Percentiles rank a stretch among this genome's conserved stretches.
These are phyloP conservation scores for Excoecaria agallocha DNA, from an alignment of 345 rosid genomes.

Conservation along the genomic window DNA sequence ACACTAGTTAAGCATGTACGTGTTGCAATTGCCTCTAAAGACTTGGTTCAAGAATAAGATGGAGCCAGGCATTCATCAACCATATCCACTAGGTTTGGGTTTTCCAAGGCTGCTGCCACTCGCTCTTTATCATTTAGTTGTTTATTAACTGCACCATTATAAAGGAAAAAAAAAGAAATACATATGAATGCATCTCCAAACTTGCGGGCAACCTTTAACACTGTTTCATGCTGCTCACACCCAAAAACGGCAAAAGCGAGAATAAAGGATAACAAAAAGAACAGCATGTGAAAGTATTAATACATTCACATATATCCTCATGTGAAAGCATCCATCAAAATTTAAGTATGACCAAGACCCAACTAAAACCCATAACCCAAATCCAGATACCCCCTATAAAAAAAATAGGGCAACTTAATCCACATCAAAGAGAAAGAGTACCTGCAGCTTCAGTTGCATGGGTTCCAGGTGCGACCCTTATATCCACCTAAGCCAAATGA, in stretches of 20 bases:
- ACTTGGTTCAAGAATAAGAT: conserved; percentile 41
- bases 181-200: not conserved
- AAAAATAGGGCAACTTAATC: not conserved
- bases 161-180: not conserved
- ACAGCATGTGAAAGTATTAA: too few species aligned
- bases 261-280: not conserved
- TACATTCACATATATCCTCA: too few species aligned
- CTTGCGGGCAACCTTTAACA: not conserved
- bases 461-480: conserved; percentile 89
- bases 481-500: conserved; percentile 59
- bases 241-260: not conserved
- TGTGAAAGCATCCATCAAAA: too few species aligned
- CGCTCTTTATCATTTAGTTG: conserved; percentile 93
- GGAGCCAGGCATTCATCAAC: conserved; percentile 83
- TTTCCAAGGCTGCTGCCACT: conserved; percentile 91
- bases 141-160: conserved; percentile 65
- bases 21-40: not conserved
- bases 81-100: conserved; percentile 84
- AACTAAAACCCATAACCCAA: too few species aligned
- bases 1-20: not conserved
- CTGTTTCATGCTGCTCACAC: not conserved
- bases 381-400: not conserved
- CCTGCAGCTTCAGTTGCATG: conserved; percentile 95
- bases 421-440: conserved; percentile 17
- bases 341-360: too few species aligned